These are phyloP conservation scores for Inosperma sp. DNA, from an alignment of 768 basidiomycete genomes.

Conservation along the genomic window DNA sequence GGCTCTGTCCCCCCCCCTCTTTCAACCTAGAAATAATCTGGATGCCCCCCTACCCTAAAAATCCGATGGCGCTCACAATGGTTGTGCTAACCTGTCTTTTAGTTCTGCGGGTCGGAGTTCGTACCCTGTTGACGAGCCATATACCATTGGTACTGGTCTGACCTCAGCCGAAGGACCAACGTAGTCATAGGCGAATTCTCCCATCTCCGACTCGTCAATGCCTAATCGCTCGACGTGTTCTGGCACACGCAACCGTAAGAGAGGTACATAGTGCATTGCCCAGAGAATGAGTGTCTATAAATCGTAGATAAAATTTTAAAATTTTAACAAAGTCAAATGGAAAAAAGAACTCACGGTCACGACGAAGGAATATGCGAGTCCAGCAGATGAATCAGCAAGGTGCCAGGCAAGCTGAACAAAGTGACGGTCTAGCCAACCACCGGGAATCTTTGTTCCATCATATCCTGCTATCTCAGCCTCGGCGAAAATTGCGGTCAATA, in stretches of 20 bases:
- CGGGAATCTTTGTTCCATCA: constrained; percentile 70
- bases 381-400: constrained; percentile 66
- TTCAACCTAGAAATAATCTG: not conserved
- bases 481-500: constrained; percentile 86
- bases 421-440: constrained; percentile 87
- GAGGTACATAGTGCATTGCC: constrained; percentile 75
- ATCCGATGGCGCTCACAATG: not conserved
- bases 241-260: constrained; percentile 56
- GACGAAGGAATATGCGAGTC: constrained; percentile 68
- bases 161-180: constrained; percentile 52
- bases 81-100: constrained; percentile 4
- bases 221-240: constrained; percentile 69
- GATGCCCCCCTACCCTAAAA: not conserved
- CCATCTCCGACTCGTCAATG: constrained; percentile 86
- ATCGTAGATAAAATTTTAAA: not conserved
- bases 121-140: constrained; percentile 6
- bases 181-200: constrained; percentile 87
- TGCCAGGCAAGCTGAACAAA: constrained; percentile 83
- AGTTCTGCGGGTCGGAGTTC: not conserved
- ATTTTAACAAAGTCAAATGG: not conserved
- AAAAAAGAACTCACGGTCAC: constrained; percentile 53
- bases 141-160: constrained; percentile 26
- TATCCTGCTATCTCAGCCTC: constrained; percentile 72
- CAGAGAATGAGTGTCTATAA: constrained; percentile 64
- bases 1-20: not conserved